Evolutionary conservation across 305 asterid genomes (phyloP).

Genomic region (Withania somnifera): DNA sequence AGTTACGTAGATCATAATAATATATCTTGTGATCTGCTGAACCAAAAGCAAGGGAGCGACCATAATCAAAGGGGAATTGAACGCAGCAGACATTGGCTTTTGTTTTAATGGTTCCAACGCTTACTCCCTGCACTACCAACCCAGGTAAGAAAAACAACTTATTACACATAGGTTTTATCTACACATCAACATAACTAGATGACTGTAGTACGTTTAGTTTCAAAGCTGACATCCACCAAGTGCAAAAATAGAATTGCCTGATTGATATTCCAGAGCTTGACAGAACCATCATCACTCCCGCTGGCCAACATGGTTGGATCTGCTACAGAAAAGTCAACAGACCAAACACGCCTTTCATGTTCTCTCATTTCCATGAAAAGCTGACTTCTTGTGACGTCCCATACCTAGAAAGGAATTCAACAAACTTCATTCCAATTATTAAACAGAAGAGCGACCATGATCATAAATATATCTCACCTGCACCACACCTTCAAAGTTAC

Average conservation of each 20-base stretch:
- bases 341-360: constrained; percentile 93
- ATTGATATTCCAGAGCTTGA: constrained; percentile 99
- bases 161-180: constrained; percentile 35
- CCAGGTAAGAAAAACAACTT: constrained; percentile 48
- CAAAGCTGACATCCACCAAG: constrained; percentile 93
- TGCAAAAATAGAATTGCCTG: constrained; percentile 98
- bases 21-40: constrained; percentile 93
- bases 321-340: constrained; percentile 83
- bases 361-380: constrained; percentile 88
- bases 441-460: neutral
- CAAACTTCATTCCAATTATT: neutral
- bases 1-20: constrained; percentile 88
- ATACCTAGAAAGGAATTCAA: constrained; percentile 40
- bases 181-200: constrained; percentile 37
- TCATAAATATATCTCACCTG: constrained; percentile 37
- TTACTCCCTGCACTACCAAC: constrained; percentile 77
- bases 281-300: constrained; percentile 95
- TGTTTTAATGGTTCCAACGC: constrained; percentile 74
- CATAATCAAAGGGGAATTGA: constrained; percentile 75
- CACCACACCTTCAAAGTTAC: constrained; percentile 96
- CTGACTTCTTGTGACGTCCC: constrained; percentile 91
- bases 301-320: constrained; percentile 96
- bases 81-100: constrained; percentile 98
- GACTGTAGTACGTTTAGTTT: constrained; percentile 75
- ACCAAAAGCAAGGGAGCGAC: constrained; percentile 82